Conservation (phyloP, 306 rosid species). For the Castanea crenata region DNA sequence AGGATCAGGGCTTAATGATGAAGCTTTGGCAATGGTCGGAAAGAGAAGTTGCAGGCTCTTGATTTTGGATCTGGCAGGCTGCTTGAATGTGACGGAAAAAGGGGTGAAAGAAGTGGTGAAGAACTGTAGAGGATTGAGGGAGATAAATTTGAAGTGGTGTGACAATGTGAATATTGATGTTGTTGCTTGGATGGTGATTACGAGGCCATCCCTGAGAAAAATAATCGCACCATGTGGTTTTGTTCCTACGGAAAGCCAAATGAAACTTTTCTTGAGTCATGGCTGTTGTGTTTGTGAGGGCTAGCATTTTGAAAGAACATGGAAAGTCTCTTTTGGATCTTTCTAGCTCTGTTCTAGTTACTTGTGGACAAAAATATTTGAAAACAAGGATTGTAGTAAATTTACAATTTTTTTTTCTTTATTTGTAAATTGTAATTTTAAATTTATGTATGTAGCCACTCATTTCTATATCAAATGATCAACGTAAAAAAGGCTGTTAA, state of each 20-base stretch:
- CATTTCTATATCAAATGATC: too few relatives aligned
- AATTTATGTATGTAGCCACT: too few relatives aligned
- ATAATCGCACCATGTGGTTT: constrained; percentile 38
- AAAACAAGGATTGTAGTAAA: neutral
- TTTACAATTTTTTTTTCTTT: neutral
- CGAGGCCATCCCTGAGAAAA: constrained; percentile 57
- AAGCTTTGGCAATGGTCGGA: constrained; percentile 48
- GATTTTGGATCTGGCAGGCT: constrained; percentile 39
- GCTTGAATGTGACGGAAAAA: constrained; percentile 45
- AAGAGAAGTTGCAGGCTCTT: constrained; percentile 42
- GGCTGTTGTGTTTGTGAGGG: constrained; percentile 44
- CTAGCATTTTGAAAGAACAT: neutral
- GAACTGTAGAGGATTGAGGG: constrained; percentile 54
- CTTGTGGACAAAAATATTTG: neutral
- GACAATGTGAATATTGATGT: constrained; percentile 29
- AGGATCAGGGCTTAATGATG: constrained; percentile 43
- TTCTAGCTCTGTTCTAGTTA: neutral
- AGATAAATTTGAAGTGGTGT: constrained; percentile 57
- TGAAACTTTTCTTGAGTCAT: constrained; percentile 42
- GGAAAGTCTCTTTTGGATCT: neutral
- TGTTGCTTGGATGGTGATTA: constrained; percentile 40
- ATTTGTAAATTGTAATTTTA: neutral
- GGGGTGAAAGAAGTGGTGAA: constrained; percentile 57
- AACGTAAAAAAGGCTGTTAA: too few relatives aligned
- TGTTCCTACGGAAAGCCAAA: constrained; percentile 26